Evolutionary conservation across 345 rosid genomes (phyloP), one percentile per base, ranked within the genome.

Genomic region (Odontarrhena argentea): DNA sequence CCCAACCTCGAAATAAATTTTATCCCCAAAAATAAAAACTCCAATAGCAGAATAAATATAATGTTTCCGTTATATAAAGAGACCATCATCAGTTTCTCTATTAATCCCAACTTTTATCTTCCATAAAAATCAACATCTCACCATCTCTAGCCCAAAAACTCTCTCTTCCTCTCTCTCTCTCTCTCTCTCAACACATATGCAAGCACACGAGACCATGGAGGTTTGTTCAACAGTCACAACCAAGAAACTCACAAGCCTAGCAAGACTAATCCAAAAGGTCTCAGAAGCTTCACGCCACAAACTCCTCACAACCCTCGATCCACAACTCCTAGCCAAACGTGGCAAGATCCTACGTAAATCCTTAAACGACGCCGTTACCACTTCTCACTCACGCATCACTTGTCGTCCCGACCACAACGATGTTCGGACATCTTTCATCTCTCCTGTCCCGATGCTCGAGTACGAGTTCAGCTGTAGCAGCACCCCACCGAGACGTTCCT

Each of bases 401-500:
- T 92, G 98, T 78, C 87, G 86, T 11, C 85, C 96, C 52, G 88
- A 86, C 57, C 55, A 47, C 69, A 35, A 74, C 55, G 73, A 74
- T 1, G 73, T 87, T 55, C 71, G 69, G 11, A 70, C 85, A 18
- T 80, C 89, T 28, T 86, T 85, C 81, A 25, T 86, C 3, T 84
- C 88, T 25, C 90, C 91, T 10, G 81, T 86, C 47, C 88, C 92
- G 0, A 69, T 74, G 61, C 60, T 79, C 0, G 97, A 90, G 43
- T 90, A 89, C 66, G 98, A 93, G 79, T 93, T 93, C 77, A 87
- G 97, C 82, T 93, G 98, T 82, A 93, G 97, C 81, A 89, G 89
- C 79, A 89, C 83, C 79, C 98, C 98, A 74, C 84, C 69, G 69
- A 61, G 77, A 32, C 81, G 76, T 49, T 67, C 77, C 66, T n/a